Base-by-base conservation (phyloP, 768 basidiomycete genomes). In the Rhizopogon vulgaris region DNA sequence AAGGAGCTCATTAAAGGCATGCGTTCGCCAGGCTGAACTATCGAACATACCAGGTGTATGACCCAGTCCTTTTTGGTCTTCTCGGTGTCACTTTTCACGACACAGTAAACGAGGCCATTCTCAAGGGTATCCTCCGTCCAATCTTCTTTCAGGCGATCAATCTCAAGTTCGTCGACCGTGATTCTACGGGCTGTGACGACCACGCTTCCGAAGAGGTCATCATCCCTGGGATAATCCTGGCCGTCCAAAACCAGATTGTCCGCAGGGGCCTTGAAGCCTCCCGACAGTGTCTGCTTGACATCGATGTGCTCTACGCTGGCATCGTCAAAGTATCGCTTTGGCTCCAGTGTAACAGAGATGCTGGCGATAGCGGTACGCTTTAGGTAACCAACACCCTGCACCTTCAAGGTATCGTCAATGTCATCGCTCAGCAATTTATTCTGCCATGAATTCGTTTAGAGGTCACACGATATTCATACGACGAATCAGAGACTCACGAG, bases 321-420 rank as follows among this genome's bases (percentile, higher is more conserved):
- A 9, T 76, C 80, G 38, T 82, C 78, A 60, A 75, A 80, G 70
- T 72, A 79, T 60, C 87, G 84, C 49, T 78, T 80, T 61, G 84
- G 62, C 34, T 57, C 56, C 38, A 85, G 74, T 37, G 80, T 83
- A 36, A 87, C 54, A 12, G 78, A 82, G 22, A 73, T 79, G 7
- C 69, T n/a, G 15, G 55, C 43, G 57, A 88, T 86, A 22, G 73
- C 72, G 56, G 73, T 80, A 52, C 85, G 77, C 56, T 72, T 83
- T 15, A 79, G 52, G 84, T 85, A 88, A 49, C 79, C 57, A 27
- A 87, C 75, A 38, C 85, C 85, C 63, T 87, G 85, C 8, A 82
- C 69, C 30, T 63, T 58, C 37, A 88, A 76, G 52, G 87, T 81
- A 36, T 69, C 69, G 54, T 86, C 85, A 6, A 76, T 74, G 22